Base-by-base conservation (phyloP, 768 basidiomycete genomes). In the Rhodosporidiobolus sp. region DNA sequence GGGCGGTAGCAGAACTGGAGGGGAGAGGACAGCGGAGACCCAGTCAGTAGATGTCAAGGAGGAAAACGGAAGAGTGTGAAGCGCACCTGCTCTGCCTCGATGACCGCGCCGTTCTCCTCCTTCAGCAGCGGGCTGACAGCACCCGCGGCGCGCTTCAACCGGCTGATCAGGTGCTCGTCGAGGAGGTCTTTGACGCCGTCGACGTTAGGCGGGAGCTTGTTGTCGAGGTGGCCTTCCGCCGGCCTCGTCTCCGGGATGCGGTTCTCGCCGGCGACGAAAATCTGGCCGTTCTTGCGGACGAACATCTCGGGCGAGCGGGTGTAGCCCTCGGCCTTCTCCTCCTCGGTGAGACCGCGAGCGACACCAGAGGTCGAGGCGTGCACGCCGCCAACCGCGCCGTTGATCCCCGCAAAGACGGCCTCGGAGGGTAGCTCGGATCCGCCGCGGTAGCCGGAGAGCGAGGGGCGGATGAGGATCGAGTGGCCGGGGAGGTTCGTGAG, bases 1-100 rank as follows among this genome's bases (percentile, higher is more conserved):
- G 82, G 83, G 30, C 82, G 79, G 74, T 82, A 83, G 77, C 82
- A 84, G 69, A 83, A 76, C 82, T 58, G 60, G 24, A 19, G 4
- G 45, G 17, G 24, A 20, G 22, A 22, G 38, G 5, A 2, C n/a
- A 8, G 14, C 32, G 53, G 3, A 8, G 45, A 30, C 2, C 16
- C 50, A n/a, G n/a, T 35, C 2, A 24, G n/a, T 8, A 3, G 16
- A 11, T 22, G 7, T 1, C 20, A 6, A 28, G 19, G 1, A 22
- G 45, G 12, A 17, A 32, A 20, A 4, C 5, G 6, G 34, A 35
- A 43, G 11, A n/a, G 20, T 4, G 56, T 24, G 20, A 30, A 35
- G 14, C 73, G 55, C 50, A 70, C 73, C 67, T 71, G 69, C 35
- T 32, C 45, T 32, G 17, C 16, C 49, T 72, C 74, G 16, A 76